These are phyloP conservation scores for Parietaria judaica DNA, from an alignment of 306 rosid genomes.

Conservation along the genomic window DNA sequence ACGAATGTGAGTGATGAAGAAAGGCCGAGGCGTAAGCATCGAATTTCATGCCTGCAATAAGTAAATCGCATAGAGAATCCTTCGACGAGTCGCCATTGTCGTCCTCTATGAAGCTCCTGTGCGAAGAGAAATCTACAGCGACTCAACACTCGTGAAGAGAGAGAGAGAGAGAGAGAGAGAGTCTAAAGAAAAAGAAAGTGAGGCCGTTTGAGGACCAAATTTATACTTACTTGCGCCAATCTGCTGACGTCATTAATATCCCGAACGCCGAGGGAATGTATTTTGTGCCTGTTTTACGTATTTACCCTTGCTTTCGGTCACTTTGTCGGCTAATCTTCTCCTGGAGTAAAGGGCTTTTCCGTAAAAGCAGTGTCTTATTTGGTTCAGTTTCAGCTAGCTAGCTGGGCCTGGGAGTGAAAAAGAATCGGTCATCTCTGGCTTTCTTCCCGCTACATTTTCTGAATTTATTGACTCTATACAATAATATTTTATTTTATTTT, in stretches of 20 bases:
- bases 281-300: slow-evolving; percentile 1
- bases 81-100: slow-evolving; percentile 40
- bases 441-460: no score
- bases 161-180: neutral
- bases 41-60: slow-evolving; percentile 50
- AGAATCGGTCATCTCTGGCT: no score
- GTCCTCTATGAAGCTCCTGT: slow-evolving; percentile 3
- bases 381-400: no score
- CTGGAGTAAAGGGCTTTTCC: neutral
- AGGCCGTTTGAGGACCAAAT: slow-evolving; percentile 13
- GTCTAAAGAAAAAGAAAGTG: neutral
- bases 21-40: no score
- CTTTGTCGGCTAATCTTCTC: slow-evolving; percentile 2
- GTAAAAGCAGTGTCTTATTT: neutral
- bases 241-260: neutral
- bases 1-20: no score
- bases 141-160: neutral
- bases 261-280: neutral
- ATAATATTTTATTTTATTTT: no score
- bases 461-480: no score
- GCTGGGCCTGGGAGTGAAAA: no score
- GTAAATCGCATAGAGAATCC: slow-evolving; percentile 24
- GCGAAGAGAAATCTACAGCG: neutral
- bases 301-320: slow-evolving; percentile 32
- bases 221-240: slow-evolving; percentile 24